Evolutionary conservation across 192 early-diverging fungal genomes (phyloP).

Genomic region (Linderina pennispora): DNA sequence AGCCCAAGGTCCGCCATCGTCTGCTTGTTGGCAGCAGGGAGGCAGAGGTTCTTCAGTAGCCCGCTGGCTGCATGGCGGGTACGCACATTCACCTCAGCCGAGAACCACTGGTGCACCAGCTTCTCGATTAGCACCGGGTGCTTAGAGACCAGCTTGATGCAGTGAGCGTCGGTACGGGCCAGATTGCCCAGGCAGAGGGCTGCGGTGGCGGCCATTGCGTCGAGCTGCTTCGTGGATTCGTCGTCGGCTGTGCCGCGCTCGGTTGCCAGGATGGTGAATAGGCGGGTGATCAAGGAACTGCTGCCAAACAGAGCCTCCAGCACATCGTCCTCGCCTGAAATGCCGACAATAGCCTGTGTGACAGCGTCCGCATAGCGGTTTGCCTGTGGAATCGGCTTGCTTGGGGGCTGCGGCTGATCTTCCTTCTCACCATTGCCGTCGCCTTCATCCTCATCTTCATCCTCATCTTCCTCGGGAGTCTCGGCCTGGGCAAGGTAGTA

Average conservation of each 20-base stretch:
- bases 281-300: constrained; percentile 5
- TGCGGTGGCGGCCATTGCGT: constrained; percentile 39
- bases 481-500: constrained; percentile 2
- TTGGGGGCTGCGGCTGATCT: constrained; percentile 8
- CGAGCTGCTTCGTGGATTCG: neutral
- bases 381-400: constrained; percentile 12
- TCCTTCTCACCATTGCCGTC: neutral
- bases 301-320: constrained; percentile 27
- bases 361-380: constrained; percentile 28
- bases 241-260: constrained; percentile 1
- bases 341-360: constrained; percentile 27
- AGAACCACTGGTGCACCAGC: constrained; percentile 49
- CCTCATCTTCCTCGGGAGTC: neutral
- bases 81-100: constrained; percentile 33
- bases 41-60: constrained; percentile 60
- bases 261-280: constrained; percentile 11
- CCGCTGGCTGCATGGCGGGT: constrained; percentile 57
- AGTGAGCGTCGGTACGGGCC: constrained; percentile 63
- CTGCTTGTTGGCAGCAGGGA: constrained; percentile 37
- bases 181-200: constrained; percentile 65
- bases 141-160: constrained; percentile 53
- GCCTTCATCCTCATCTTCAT: neutral
- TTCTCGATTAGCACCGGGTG: constrained; percentile 45
- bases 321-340: constrained; percentile 36
- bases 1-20: constrained; percentile 15